Percentiles rank a stretch among this genome's conserved stretches.
phyloP scores from a whole-genome alignment of 2,329 filamentous ascomycete genomes.

The Capronia epimyces region DNA sequence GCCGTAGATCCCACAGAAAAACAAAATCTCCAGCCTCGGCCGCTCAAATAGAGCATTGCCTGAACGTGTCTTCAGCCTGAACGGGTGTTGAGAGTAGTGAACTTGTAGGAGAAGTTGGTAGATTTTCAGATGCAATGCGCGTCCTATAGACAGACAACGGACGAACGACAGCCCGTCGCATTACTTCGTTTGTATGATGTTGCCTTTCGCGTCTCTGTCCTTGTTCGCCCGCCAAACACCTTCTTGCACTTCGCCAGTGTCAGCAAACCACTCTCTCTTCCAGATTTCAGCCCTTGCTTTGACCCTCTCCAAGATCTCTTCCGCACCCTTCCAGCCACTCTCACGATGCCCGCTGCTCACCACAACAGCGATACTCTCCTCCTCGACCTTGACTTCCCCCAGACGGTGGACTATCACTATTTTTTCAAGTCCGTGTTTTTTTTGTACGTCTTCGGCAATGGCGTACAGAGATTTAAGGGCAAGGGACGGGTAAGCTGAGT shows the following conservation, averaged over 20 bases:
- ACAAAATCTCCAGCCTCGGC: no score
- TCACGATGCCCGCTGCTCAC: constrained; percentile 77
- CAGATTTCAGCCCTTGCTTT: constrained; percentile 80
- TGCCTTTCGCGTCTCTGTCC: constrained; percentile 23
- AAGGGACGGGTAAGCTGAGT: constrained; percentile 41
- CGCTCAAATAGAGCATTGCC: no score
- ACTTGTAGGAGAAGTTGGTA: no score
- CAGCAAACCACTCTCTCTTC: constrained; percentile 37
- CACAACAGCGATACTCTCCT: constrained; percentile 87
- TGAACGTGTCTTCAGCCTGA: no score
- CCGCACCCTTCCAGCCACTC: constrained; percentile 79
- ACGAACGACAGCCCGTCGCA: background rate
- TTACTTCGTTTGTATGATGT: constrained; percentile 10
- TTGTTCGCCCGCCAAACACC: constrained; percentile 30
- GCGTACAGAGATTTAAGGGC: constrained; percentile 38
- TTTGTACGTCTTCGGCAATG: constrained; percentile 44
- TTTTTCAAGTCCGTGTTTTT: constrained; percentile 61
- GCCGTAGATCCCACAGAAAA: no score
- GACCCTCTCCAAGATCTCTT: constrained; percentile 80
- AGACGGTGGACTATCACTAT: constrained; percentile 80
- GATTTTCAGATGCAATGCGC: no score
- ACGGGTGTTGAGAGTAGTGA: no score
- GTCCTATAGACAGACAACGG: no score
- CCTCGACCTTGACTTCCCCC: constrained; percentile 78
- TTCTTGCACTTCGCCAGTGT: constrained; percentile 26